Evolutionary conservation across 2,329 filamentous ascomycete species (phyloP).

Genomic region (Ilyonectria mors-panacis): DNA sequence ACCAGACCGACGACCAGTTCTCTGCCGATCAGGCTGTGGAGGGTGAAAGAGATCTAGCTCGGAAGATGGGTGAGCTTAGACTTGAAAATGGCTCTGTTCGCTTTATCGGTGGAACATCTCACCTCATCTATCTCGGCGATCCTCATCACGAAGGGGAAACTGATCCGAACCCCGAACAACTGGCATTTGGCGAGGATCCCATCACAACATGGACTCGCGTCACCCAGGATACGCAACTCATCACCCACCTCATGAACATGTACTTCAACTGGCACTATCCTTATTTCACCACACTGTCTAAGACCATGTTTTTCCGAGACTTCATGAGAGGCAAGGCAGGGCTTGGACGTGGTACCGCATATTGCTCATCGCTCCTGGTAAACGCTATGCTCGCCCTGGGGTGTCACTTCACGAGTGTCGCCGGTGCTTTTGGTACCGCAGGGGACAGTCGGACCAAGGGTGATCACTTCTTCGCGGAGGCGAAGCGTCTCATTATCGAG

Average conservation of each 20-base stretch:
- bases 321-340: slow-evolving; percentile 80
- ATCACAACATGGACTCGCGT: slow-evolving; percentile 90
- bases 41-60: slow-evolving; percentile 85
- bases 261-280: slow-evolving; percentile 99
- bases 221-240: slow-evolving; percentile 82
- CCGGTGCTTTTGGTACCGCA: slow-evolving; percentile 78
- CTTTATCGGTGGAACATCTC: slow-evolving; percentile 95
- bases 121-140: slow-evolving; percentile 84
- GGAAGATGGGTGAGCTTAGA: slow-evolving; percentile 93
- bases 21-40: slow-evolving; percentile 60
- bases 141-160: slow-evolving; percentile 56
- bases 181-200: slow-evolving; percentile 73
- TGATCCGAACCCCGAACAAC: slow-evolving; percentile 62
- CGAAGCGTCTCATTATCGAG: slow-evolving; percentile 89
- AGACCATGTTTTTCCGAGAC: slow-evolving; percentile 87
- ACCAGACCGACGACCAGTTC: slow-evolving; percentile 58
- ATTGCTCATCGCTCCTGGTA: slow-evolving; percentile 91
- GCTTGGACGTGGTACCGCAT: slow-evolving; percentile 71
- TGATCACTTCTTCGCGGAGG: slow-evolving; percentile 96
- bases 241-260: slow-evolving; percentile 93
- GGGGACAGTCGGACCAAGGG: slow-evolving; percentile 89
- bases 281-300: slow-evolving; percentile 93
- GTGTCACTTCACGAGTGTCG: slow-evolving; percentile 89
- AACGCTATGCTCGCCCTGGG: slow-evolving; percentile 95
- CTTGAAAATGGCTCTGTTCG: slow-evolving; percentile 90